Base-by-base conservation (phyloP, 352 stramenopile genomes). In the Globisporangium nagaii region DNA sequence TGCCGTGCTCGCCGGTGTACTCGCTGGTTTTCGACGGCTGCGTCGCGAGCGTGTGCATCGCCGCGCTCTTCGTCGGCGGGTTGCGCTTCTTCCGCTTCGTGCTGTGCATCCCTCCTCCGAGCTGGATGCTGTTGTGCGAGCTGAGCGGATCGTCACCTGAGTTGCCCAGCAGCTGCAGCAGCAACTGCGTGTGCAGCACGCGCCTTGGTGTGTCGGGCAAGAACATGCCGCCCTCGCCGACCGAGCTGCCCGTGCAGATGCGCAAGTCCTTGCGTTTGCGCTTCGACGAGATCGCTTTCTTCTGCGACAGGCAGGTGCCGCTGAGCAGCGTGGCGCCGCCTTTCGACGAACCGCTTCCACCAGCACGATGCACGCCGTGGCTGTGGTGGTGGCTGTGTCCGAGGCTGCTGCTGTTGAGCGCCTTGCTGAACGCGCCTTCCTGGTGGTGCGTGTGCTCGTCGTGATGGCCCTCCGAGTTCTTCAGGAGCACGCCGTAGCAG, bases 221-320 rank as follows among this genome's bases (percentile, higher is more conserved):
- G 58, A 86, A 90, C 68, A 93, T 90, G 32, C 79, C 79, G 6
- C 59, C 65, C 24, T 88, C 73, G 11, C 54, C 56, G 13, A 57
- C 49, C 8, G 63, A 66, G 11, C 56, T 65, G 2, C 68, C 72
- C 4, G 83, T 93, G 58, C 77, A 91, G 28, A 91, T 88, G 43
- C 80, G 78, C 22, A 93, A 61, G 53, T 93, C 83, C 68, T 93
- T 91, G 31, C 83, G 80, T 56, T 93, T 93, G 46, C 83, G 76
- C 61, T 93, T 93, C 19, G 70, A 73, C 31, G 69, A 82, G 42
- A 54, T 57, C 13, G 25, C 51, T 44, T 91, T 90, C 57, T 91
- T 90, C 13, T 47, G 36, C 9, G 44, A 48, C 42, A 50, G 13
- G 12, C 36, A 39, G 15, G 43, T 53, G 28, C 25, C 36, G 0